phyloP scores from a whole-genome alignment of 441 rosid genomes.

The Omphalea diandra region DNA sequence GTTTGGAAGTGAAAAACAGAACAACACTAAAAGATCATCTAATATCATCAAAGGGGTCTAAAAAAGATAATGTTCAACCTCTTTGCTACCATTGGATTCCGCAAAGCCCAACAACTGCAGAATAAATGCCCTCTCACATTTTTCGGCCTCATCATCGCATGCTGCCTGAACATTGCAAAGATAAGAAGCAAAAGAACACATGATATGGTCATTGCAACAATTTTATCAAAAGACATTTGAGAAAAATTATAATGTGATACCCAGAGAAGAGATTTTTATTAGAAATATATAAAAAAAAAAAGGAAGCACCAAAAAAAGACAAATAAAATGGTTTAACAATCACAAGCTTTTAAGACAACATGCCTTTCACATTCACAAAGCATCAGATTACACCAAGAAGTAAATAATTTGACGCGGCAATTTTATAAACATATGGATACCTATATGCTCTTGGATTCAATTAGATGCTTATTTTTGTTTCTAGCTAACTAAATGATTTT shows the following conservation, averaged over 20 bases:
- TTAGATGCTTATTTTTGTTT: background rate
- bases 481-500: background rate
- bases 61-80: constrained; percentile 41
- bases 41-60: background rate
- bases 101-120: constrained; percentile 67
- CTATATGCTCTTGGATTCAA: background rate
- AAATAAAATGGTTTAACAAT: background rate
- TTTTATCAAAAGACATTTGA: background rate
- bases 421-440: background rate
- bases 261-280: background rate
- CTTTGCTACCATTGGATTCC: constrained; percentile 44
- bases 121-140: constrained; percentile 74
- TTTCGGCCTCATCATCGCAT: constrained; percentile 67
- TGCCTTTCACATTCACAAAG: background rate
- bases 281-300: background rate
- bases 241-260: background rate
- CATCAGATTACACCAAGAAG: background rate
- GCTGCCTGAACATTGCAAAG: constrained; percentile 54
- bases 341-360: background rate
- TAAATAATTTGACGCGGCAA: background rate
- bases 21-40: background rate
- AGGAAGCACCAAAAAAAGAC: background rate
- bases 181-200: constrained; percentile 2
- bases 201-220: background rate
- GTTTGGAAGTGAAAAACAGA: background rate